These are phyloP conservation scores for Calonectria leucothoes DNA, from an alignment of 2,329 filamentous ascomycete species.

Conservation along the genomic window DNA sequence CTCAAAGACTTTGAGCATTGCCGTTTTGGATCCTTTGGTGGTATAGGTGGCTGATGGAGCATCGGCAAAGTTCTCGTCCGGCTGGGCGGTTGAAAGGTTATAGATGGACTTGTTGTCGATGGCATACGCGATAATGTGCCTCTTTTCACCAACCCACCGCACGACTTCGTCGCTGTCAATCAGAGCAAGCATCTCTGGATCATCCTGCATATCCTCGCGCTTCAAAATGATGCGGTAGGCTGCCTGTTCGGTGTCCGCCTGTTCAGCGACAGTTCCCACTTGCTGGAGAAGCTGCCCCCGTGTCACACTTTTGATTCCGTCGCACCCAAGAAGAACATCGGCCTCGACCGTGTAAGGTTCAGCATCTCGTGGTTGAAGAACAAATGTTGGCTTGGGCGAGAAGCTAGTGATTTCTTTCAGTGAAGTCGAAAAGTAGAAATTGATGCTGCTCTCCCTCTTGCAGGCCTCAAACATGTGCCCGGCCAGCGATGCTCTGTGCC, in stretches of 20 bases:
- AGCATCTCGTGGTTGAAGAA: slow-evolving; percentile 32
- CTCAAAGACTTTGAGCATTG: slow-evolving; percentile 69
- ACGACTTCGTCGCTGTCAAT: slow-evolving; percentile 68
- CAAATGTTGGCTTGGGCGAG: slow-evolving; percentile 35
- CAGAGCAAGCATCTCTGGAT: slow-evolving; percentile 73
- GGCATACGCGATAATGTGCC: slow-evolving; percentile 76
- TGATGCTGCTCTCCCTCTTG: slow-evolving; percentile 70
- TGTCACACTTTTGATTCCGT: slow-evolving; percentile 64
- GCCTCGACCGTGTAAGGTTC: slow-evolving; percentile 43
- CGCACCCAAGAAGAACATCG: slow-evolving; percentile 64
- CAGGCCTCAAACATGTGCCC: slow-evolving; percentile 77
- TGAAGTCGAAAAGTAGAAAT: slow-evolving; percentile 69
- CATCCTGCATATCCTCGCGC: slow-evolving; percentile 69
- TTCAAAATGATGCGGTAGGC: slow-evolving; percentile 67
- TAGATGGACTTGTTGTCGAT: slow-evolving; percentile 73
- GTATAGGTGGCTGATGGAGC: slow-evolving; percentile 67
- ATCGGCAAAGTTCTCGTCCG: slow-evolving; percentile 67
- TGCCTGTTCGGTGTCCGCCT: slow-evolving; percentile 62
- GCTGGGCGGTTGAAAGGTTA: slow-evolving; percentile 73
- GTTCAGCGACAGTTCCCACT: slow-evolving; percentile 58
- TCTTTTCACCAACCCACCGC: slow-evolving; percentile 74
- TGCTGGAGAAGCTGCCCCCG: slow-evolving; percentile 64
- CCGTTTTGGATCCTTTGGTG: slow-evolving; percentile 68
- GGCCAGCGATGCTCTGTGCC: slow-evolving; percentile 79
- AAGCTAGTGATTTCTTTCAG: slow-evolving; percentile 40